Conservation (phyloP, 306 rosid species). For the Castanopsis chinensis region DNA sequence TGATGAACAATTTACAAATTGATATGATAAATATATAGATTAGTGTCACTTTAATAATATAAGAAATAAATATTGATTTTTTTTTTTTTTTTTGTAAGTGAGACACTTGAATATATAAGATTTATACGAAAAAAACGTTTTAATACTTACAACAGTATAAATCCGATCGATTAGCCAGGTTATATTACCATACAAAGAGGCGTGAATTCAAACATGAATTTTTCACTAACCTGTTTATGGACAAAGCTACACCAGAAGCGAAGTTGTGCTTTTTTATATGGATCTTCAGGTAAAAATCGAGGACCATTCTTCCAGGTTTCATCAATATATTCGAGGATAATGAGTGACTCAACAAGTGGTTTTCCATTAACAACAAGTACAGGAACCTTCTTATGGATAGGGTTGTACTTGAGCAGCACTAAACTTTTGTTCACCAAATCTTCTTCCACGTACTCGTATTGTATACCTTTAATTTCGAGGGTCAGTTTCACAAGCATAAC, state of each 20-base stretch:
- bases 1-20: no score
- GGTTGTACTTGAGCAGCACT: conserved; percentile 38
- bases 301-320: conserved; percentile 37
- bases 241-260: conserved; percentile 37
- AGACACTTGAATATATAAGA: no score
- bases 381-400: conserved; percentile 40
- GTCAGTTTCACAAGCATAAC: conserved; percentile 32
- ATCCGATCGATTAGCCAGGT: no score
- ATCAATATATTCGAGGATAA: conserved; percentile 34
- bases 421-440: conserved; percentile 32
- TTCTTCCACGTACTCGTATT: conserved; percentile 37
- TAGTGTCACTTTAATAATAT: no score
- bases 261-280: conserved; percentile 31
- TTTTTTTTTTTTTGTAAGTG: no score
- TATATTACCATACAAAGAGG: no score
- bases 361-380: conserved; percentile 37
- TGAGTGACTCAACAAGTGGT: conserved; percentile 17
- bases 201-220: no score
- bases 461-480: conserved; percentile 33
- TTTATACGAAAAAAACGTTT: no score
- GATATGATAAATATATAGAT: no score
- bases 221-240: background rate
- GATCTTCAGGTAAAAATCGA: conserved; percentile 28
- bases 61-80: no score
- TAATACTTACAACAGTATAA: no score